Evolutionary conservation across 441 rosid species (phyloP).

Genomic region (Raphanus hybrid): DNA sequence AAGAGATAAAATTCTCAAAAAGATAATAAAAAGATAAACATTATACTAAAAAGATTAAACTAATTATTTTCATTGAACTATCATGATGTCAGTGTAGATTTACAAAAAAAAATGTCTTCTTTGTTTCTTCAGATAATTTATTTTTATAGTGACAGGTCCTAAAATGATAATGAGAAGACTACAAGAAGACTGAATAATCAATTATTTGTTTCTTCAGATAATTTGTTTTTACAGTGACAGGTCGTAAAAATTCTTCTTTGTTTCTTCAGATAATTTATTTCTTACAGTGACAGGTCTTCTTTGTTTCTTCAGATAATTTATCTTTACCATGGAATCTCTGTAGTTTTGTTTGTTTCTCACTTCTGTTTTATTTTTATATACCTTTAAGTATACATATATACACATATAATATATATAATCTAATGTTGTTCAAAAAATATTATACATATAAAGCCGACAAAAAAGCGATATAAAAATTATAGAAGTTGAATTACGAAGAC

Average conservation of each 20-base stretch:
- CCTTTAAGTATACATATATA: neutral
- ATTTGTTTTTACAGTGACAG: no score
- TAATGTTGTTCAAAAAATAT: neutral
- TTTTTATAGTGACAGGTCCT: neutral
- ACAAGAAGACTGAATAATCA: constrained; percentile 35
- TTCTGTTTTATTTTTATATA: constrained; percentile 26
- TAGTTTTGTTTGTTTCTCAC: constrained; percentile 41
- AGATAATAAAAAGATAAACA: neutral
- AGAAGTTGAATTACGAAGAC: constrained; percentile 19
- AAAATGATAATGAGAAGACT: constrained; percentile 40
- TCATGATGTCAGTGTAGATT: constrained; percentile 19
- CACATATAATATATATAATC: neutral
- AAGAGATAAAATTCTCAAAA: neutral
- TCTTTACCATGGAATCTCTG: constrained; percentile 23
- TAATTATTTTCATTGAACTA: constrained; percentile 2
- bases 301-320: no score
- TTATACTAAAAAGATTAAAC: neutral
- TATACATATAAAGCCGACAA: no score
- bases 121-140: neutral
- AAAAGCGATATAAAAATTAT: neutral
- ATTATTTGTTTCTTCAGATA: no score
- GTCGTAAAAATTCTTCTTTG: no score
- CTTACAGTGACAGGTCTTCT: no score
- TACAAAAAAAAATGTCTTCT: neutral
- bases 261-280: no score